phyloP scores from a whole-genome alignment of 805 yeast species.

The Ogataea parapolymorpha region DNA sequence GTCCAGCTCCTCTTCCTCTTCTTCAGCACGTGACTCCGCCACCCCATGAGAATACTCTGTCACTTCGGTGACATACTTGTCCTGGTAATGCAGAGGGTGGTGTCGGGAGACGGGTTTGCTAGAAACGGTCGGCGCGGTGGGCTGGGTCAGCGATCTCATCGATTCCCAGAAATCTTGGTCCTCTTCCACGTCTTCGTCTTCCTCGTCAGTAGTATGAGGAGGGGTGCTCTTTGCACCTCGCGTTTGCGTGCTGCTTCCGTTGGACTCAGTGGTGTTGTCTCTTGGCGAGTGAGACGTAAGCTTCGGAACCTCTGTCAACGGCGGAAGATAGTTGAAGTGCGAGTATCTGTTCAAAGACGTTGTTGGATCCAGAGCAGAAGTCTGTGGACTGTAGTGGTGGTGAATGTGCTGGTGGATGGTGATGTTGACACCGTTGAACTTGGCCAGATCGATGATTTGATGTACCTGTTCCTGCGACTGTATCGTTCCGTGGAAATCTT shows the following conservation, averaged over 20 bases:
- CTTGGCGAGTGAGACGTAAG: constrained; percentile 57
- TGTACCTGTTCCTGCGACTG: constrained; percentile 52
- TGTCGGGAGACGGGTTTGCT: constrained; percentile 49
- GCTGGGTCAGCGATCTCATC: constrained; percentile 53
- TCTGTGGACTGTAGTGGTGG: constrained; percentile 61
- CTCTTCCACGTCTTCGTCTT: constrained; percentile 56
- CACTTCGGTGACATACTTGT: constrained; percentile 10
- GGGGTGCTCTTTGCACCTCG: constrained; percentile 15
- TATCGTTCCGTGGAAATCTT: constrained; percentile 47
- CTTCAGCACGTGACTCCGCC: constrained; percentile 11
- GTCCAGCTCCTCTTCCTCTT: constrained; percentile 30
- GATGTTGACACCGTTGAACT: constrained; percentile 50
- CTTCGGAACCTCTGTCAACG: constrained; percentile 67
- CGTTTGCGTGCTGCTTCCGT: constrained; percentile 16
- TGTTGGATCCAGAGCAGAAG: constrained; percentile 44
- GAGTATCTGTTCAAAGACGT: constrained; percentile 55
- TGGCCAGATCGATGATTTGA: constrained; percentile 58
- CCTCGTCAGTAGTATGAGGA: constrained; percentile 31
- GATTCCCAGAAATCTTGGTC: constrained; percentile 72
- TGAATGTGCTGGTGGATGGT: constrained; percentile 85
- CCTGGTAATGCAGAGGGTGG: constrained; percentile 46
- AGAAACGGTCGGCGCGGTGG: constrained; percentile 26
- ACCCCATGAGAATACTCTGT: constrained; percentile 10
- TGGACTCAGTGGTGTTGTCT: constrained; percentile 27
- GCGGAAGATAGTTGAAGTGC: constrained; percentile 74